These are phyloP conservation scores for Vicia villosa DNA, from an alignment of 306 rosid genomes.

Conservation along the genomic window DNA sequence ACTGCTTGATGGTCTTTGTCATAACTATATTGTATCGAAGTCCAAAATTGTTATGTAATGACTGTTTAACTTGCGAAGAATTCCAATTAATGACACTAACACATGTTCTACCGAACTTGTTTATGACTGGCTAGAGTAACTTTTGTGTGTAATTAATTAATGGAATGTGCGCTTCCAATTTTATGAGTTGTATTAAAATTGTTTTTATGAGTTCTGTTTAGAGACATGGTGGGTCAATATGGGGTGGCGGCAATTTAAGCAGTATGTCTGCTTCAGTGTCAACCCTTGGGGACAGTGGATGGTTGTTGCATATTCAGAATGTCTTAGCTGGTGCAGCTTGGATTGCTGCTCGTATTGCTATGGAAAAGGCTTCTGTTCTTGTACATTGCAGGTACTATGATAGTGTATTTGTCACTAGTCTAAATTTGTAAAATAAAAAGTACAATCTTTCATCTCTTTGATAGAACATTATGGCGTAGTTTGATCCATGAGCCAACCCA, in stretches of 20 bases:
- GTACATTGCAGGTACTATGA: constrained; percentile 91
- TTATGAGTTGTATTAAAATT: constrained; percentile 32
- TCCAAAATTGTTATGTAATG: not conserved
- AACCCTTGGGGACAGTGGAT: constrained; percentile 94
- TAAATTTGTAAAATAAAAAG: not conserved
- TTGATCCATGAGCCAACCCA: too few relatives aligned
- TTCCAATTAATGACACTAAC: constrained; percentile 21
- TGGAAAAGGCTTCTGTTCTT: constrained; percentile 93
- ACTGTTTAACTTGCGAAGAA: constrained; percentile 13
- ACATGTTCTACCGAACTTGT: constrained; percentile 28
- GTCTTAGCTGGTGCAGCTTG: constrained; percentile 97
- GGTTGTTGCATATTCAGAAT: constrained; percentile 86
- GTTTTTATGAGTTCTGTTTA: constrained; percentile 41
- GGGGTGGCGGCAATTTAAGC: constrained; percentile 99
- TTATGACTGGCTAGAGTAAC: constrained; percentile 25
- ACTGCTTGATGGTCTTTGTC: constrained; percentile 28
- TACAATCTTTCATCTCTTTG: not conserved
- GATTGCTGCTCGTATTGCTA: constrained; percentile 94
- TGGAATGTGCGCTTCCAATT: constrained; percentile 1
- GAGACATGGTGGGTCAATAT: constrained; percentile 97
- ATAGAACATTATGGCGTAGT: too few relatives aligned
- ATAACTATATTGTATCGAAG: constrained; percentile 7
- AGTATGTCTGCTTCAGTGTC: constrained; percentile 99
- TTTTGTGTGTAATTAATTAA: constrained; percentile 6
- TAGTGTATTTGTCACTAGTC: constrained; percentile 22